Base-by-base conservation (phyloP, 139 green algal genomes). In the Deuterostichococcus epilithicus region DNA sequence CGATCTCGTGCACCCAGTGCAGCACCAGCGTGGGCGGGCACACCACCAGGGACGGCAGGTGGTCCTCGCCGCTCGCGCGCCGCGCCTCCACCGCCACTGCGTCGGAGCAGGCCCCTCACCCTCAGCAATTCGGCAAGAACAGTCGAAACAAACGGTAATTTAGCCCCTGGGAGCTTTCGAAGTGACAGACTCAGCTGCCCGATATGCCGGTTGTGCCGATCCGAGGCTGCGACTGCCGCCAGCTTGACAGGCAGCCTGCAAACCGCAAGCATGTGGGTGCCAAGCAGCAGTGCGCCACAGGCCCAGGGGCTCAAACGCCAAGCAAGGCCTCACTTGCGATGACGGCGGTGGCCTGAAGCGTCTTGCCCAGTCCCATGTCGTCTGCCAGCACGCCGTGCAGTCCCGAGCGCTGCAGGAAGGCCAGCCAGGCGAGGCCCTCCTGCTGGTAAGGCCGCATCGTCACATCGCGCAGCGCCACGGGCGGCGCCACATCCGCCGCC, bases 351-450 rank as follows among this genome's bases (percentile, higher is more conserved):
- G 89, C 84, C 76, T 96, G 90, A 69, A 97, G 81, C 45, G 90
- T 94, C 69, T 95, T 96, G 45, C 91, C 89, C 5, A 95, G 83
- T 23, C 90, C 94, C 95, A 98, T 98, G 84, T 98, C 96, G 80
- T 99, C 96, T 26, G 92, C 94, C 60, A 99, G 88, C 33, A 98
- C 87, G 34, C 96, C 96, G 79, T 98, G 94, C 76, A 99, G 87
- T 23, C 93, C 91, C 81, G 95, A 97, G 52, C 90, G 86, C 5
- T 86, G 90, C 83, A 99, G 90, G 83, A 99, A 99, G 13, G 92
- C 91, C 35, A 99, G 91, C 96, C 96, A 99, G 88, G 92, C 95
- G 70, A 99, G 90, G 78, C 96, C 96, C 80, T 98, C 94, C 78
- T 91, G 90, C 85, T 98, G 95, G 83, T 98, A 98, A 22, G 82